Conservation (phyloP, 106 monocot genomes). For the Dendrobium huoshanense region DNA sequence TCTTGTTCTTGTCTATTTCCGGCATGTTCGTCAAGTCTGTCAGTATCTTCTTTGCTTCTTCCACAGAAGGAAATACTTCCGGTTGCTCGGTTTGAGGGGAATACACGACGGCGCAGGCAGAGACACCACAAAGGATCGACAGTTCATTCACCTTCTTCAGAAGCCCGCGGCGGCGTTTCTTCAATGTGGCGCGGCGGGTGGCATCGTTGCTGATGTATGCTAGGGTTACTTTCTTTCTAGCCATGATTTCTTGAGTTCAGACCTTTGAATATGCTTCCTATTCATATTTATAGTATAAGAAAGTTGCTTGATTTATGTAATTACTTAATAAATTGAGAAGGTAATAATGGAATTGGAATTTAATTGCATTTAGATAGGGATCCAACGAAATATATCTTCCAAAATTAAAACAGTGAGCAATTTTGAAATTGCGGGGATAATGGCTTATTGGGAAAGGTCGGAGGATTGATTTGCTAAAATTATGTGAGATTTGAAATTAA, state of each 20-base stretch:
- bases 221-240: constrained; percentile 1
- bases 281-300: too few species aligned
- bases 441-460: too few species aligned
- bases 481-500: neutral
- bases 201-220: constrained; percentile 13
- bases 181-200: constrained; percentile 7
- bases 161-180: constrained; percentile 12
- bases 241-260: neutral
- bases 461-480: neutral
- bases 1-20: constrained; percentile 4
- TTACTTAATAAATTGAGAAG: too few species aligned
- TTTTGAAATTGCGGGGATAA: too few species aligned
- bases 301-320: too few species aligned
- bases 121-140: constrained; percentile 5
- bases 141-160: constrained; percentile 11
- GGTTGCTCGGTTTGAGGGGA: neutral
- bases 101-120: constrained; percentile 6
- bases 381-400: too few species aligned
- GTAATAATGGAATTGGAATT: too few species aligned
- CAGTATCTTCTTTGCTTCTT: neutral
- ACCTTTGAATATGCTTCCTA: too few species aligned
- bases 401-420: too few species aligned
- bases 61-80: neutral
- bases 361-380: too few species aligned
- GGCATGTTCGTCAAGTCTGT: neutral